Base-by-base conservation (phyloP, 2,329 filamentous ascomycete genomes). In the Diaporthe humulicola region DNA sequence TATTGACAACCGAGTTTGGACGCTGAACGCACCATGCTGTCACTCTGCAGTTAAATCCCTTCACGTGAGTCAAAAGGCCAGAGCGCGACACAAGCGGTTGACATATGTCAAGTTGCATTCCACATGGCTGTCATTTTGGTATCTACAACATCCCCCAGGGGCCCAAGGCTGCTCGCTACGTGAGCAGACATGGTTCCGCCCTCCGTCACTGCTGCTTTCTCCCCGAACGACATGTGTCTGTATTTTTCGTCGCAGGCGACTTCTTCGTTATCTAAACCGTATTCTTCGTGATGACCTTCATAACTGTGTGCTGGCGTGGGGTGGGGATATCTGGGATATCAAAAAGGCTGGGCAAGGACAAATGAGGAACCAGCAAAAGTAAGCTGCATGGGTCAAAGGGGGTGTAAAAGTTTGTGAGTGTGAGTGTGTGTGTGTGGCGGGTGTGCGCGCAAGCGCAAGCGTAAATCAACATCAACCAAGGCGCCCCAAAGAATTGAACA, bases 291-390 rank as follows among this genome's bases (percentile, higher is more conserved):
- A 64, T 33, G 57, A 33, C 33, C 57, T 54, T 61, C 70, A 50
- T 72, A 42, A 61, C n/a, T 64, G 57, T 57, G 67, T 61, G 57
- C 54, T 72, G 42, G 61, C 52, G 54, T 60, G 61, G 42, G 52
- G 61, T 25, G 69, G 71, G 71, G 71, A 73, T 73, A 73, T 73
- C 71, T 60, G 61, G 61, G 61, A 73, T 58, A 67, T 73, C 71
- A 67, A 71, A 71, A 36, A 58, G 60, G 70, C 70, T 72, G 70
- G 30, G 36, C 36, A 52, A 72, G 28, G 58, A 64, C n/a, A 40
- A 72, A 72, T 17, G 70, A 61, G 33, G 57, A 72, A 30, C 57
- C 57, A 54, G 57, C 70, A 54, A 72, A 52, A 61, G 36, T 22
- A 33, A 33, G n/a, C 38, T 38, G 64, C 15, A 12, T 30, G 56